A percentile compares a stretch with the other conserved stretches of the same genome.
These are phyloP conservation scores for Diaporthe longicolla DNA, from an alignment of 2,329 filamentous ascomycete species.

Conservation along the genomic window DNA sequence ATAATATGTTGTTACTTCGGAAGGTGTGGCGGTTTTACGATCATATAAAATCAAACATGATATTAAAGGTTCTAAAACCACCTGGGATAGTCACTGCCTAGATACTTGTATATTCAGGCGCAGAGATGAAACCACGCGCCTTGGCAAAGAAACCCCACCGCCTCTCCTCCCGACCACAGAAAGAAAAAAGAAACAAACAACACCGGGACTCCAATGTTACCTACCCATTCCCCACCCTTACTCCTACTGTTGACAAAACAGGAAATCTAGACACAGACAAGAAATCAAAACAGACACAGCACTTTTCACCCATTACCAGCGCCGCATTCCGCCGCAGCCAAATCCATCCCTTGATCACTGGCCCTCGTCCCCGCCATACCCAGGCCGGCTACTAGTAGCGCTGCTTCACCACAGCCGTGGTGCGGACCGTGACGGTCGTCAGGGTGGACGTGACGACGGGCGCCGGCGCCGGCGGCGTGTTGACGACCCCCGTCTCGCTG, in stretches of 20 bases:
- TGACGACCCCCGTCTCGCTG: too few species aligned
- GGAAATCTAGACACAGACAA: neutral
- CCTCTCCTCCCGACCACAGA: neutral
- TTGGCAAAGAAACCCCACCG: neutral
- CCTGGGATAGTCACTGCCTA: neutral
- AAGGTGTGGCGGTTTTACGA: too few species aligned
- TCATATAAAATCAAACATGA: neutral
- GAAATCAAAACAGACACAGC: too few species aligned
- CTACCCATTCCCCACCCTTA: neutral
- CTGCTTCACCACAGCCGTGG: neutral
- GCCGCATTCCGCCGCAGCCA: too few species aligned
- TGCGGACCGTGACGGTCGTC: slow-evolving; percentile 5
- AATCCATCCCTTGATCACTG: too few species aligned
- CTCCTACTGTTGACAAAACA: neutral
- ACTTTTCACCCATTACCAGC: too few species aligned
- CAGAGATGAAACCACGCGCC: neutral
- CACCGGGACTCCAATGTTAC: neutral
- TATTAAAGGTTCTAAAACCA: neutral
- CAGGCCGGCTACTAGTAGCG: neutral
- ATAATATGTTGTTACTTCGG: too few species aligned
- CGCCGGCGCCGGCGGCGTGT: too few species aligned
- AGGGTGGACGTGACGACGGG: neutral
- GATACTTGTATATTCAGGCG: neutral
- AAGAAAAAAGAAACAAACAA: neutral
- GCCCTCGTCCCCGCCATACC: neutral